These are phyloP conservation scores for Chalaropsis ovoidea DNA, from an alignment of 2,329 filamentous ascomycete genomes.

Conservation along the genomic window DNA sequence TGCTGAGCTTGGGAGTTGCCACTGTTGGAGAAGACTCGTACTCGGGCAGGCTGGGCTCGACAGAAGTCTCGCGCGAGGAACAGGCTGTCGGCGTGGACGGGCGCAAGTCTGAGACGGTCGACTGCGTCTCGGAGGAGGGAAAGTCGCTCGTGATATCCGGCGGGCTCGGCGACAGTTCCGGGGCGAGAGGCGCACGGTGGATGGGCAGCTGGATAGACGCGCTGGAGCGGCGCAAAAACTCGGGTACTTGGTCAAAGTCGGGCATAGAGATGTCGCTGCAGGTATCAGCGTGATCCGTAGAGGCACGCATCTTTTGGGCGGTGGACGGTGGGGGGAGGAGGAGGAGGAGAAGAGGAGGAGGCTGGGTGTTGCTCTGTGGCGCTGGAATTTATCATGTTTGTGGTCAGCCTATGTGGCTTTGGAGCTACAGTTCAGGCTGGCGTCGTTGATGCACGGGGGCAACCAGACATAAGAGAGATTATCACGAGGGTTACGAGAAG, in stretches of 20 bases:
- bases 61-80: not conserved
- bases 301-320: not conserved
- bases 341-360: not conserved
- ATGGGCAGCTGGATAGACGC: not conserved
- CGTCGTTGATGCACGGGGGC: not conserved
- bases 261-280: slow-evolving; percentile 4
- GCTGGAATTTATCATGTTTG: not conserved
- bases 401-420: not conserved
- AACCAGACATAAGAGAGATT: not conserved
- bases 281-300: not conserved
- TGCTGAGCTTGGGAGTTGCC: not conserved
- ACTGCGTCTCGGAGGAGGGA: not conserved
- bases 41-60: not conserved
- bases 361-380: not conserved
- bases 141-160: not conserved
- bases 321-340: not conserved
- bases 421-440: too few species aligned
- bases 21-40: not conserved
- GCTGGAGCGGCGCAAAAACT: not conserved
- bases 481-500: not conserved
- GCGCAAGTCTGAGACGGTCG: not conserved
- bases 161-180: not conserved
- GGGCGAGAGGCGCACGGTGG: not conserved
- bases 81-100: not conserved
- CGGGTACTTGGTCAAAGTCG: not conserved